Conservation (phyloP, 2,329 filamentous ascomycete species). For the Fusarium algeriense region DNA sequence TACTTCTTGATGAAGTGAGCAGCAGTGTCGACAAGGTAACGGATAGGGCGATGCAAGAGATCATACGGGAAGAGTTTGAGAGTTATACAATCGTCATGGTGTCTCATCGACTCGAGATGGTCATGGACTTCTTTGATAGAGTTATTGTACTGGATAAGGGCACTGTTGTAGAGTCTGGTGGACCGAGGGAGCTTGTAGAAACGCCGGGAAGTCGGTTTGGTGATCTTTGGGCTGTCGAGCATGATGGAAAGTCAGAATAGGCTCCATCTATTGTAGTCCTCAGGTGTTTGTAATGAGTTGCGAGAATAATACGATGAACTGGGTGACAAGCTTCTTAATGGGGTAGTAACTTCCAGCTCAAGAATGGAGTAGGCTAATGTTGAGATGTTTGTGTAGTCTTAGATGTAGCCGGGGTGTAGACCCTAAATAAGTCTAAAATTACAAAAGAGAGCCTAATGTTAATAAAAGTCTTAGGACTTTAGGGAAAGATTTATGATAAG, state of each 20-base stretch:
- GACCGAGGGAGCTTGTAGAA: constrained; percentile 42
- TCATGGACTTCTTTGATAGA: constrained; percentile 63
- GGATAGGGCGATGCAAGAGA: constrained; percentile 57
- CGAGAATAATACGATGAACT: neutral
- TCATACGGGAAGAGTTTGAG: constrained; percentile 56
- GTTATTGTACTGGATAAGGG: constrained; percentile 65
- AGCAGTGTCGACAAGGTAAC: constrained; percentile 58
- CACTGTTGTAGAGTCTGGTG: constrained; percentile 56
- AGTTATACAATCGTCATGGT: constrained; percentile 67
- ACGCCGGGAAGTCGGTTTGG: constrained; percentile 47
- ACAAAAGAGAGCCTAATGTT: too few relatives aligned
- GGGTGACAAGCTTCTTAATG: too few relatives aligned
- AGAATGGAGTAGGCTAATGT: too few relatives aligned
- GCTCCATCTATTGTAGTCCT: too few relatives aligned
- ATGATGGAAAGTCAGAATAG: constrained; percentile 17
- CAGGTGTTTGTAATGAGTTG: too few relatives aligned
- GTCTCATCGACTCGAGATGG: constrained; percentile 61
- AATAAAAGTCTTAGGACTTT: too few relatives aligned
- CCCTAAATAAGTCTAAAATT: too few relatives aligned
- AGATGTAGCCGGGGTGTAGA: too few relatives aligned
- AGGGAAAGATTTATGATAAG: too few relatives aligned
- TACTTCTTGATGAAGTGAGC: constrained; percentile 60
- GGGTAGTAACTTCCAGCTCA: too few relatives aligned
- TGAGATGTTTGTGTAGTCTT: too few relatives aligned
- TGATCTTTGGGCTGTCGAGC: constrained; percentile 50